Evolutionary conservation across 768 basidiomycete species (phyloP), one percentile per base, ranked within the genome.

Genomic region (Hortiboletus flavorubellus): DNA sequence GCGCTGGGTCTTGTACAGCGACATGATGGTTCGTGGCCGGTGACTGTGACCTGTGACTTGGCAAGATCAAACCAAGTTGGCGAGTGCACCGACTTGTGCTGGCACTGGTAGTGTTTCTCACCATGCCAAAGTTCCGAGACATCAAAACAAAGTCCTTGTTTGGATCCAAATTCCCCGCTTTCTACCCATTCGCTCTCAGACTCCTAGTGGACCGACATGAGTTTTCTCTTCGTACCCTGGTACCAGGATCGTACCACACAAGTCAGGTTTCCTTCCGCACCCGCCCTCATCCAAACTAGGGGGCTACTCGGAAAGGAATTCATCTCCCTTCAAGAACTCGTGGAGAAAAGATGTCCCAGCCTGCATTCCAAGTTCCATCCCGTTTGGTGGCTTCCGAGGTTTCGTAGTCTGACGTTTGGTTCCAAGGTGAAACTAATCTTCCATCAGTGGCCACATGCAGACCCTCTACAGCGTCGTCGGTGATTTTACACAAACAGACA

Each of bases 1-100:
- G 31, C 73, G 73, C 54, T 75, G 69, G 41, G 71, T 77, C 65
- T 80, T 80, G 68, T 73, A 78, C 43, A 67, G 43, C 35, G 69
- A 72, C 69, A 71, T 71, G 47, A 40, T 55, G 52, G 57, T 55
- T 35, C 26, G 52, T 26, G 31, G 49, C 34, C 23, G 44, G 61
- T 66, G 64, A 68, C 56, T 3, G 64, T 60, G 61, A 60, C 56
- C n/a, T 4, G 64, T 62, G 59, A 64, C 58, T 23, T 51, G 39
- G 26, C n/a, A 8, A 21, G 4, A 35, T 50, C 31, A 34, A 34
- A 10, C 9, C 31, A 10, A 3, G 10, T 0, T 33, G 31, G 9
- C 31, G 31, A 33, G 8, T 33, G 11, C 4, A 26, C 26, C 26
- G 26, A 26, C 26, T 26, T 26, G 26, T 26, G 26, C 26, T 26